phyloP scores from a whole-genome alignment of 75 land plant genomes.

The Adiantum capillusveneris region DNA sequence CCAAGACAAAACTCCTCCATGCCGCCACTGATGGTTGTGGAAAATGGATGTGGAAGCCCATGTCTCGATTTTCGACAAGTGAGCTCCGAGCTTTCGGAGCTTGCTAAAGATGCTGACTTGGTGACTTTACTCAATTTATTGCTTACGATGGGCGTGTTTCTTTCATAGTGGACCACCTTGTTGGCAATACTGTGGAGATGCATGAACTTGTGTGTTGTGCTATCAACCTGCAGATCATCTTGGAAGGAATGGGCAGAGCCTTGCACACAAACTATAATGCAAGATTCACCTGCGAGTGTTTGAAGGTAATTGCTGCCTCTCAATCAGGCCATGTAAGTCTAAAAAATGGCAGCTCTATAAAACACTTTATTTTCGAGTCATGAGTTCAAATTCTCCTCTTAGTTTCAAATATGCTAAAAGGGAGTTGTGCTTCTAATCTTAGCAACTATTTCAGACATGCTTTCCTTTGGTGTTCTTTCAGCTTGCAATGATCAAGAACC shows the following conservation, averaged over 20 bases:
- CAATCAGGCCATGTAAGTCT: too few species aligned
- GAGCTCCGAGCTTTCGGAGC: slow-evolving; percentile 88
- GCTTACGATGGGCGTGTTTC: not conserved
- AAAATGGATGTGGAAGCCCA: slow-evolving; percentile 96
- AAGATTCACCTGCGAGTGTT: slow-evolving; percentile 74
- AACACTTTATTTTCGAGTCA: too few species aligned
- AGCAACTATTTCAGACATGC: too few species aligned
- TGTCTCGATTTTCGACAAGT: slow-evolving; percentile 95
- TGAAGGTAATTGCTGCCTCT: slow-evolving; percentile 61
- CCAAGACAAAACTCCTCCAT: slow-evolving; percentile 27
- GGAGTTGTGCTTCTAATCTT: too few species aligned
- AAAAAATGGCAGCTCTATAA: too few species aligned
- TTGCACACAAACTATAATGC: slow-evolving; percentile 97
- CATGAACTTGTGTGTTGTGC: not conserved
- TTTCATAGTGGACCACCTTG: not conserved
- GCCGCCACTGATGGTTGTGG: slow-evolving; percentile 87
- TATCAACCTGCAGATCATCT: slow-evolving; percentile 55
- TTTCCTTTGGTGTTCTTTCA: slow-evolving; percentile 20
- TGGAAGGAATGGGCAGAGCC: slow-evolving; percentile 99
- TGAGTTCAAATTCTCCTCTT: too few species aligned
- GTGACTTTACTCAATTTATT: slow-evolving; percentile 21
- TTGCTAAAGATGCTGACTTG: slow-evolving; percentile 94
- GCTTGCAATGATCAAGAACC: slow-evolving; percentile 99
- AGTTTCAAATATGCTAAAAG: too few species aligned
- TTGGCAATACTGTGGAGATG: not conserved